phyloP scores from a whole-genome alignment of 805 yeast genomes.

The Candida quercuum region DNA sequence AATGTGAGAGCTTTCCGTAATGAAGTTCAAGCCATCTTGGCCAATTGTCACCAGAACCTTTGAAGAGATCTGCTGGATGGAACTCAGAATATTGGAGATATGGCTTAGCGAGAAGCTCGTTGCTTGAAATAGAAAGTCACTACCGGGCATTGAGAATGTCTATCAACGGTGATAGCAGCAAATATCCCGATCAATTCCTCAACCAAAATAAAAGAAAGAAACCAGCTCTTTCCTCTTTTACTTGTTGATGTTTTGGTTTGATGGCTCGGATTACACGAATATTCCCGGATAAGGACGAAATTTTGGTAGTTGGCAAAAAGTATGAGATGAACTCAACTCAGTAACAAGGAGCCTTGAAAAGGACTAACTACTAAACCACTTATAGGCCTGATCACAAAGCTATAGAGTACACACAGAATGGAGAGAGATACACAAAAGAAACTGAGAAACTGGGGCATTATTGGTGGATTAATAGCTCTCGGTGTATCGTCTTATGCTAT shows the following conservation, averaged over 20 bases:
- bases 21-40: slow-evolving; percentile 46
- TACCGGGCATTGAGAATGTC: background rate
- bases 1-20: slow-evolving; percentile 41
- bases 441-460: slow-evolving; percentile 2
- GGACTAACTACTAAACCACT: no score
- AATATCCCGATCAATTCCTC: background rate
- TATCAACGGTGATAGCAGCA: background rate
- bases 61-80: slow-evolving; percentile 35
- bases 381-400: no score
- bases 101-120: slow-evolving; percentile 42
- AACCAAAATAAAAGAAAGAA: slow-evolving; percentile 5
- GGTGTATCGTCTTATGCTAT: slow-evolving; percentile 10
- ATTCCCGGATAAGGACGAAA: no score
- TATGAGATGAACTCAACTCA: no score
- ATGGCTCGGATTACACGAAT: background rate
- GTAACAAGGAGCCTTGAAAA: no score
- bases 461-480: slow-evolving; percentile 7
- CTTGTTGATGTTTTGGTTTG: background rate
- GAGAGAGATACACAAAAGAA: no score
- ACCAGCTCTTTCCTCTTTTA: no score
- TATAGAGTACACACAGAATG: no score
- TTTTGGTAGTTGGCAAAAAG: no score
- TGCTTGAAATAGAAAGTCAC: slow-evolving; percentile 31
- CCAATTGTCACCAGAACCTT: slow-evolving; percentile 39
- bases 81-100: slow-evolving; percentile 38